Evolutionary conservation across 2,329 filamentous ascomycete genomes (phyloP), one percentile per base, ranked within the genome.

Genomic region (Raffaelea arxii): DNA sequence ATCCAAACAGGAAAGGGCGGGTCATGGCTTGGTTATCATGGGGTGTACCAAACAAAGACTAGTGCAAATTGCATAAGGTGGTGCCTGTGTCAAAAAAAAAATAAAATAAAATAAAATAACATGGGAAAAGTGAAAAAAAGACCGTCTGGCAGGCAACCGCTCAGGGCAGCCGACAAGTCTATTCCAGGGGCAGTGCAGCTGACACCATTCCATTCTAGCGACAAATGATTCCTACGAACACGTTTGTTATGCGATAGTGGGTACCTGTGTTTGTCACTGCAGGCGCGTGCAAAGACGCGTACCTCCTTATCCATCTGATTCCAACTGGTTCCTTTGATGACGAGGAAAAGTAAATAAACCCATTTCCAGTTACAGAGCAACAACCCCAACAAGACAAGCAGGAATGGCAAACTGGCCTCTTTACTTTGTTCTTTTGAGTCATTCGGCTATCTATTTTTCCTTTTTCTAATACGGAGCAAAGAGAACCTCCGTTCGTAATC

Each of bases 1-100:
- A 12, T 21, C 6, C 6, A n/a, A 24, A 19, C 38, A 43, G 27
- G 42, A 42, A 32, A 25, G 32, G 36, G 37, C 40, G 21, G 36
- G 25, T n/a, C 43, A 23, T 43, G 42, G 47, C n/a, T 23, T 48
- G 45, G 49, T 30, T 45, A 52, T 53, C 52, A 53, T 53, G 50
- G 45, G 48, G 48, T 42, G 43, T 39, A 4, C 52, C 48, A 9
- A 41, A 53, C 24, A 6, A 6, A 46, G 51, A 22, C 50, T 47
- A 43, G 51, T 42, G 49, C 36, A 42, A 21, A 44, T 49, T 44
- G 41, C 46, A 35, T 11, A 19, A 14, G 43, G n/a, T n/a, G n/a
- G n/a, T n/a, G n/a, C n/a, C n/a, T n/a, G n/a, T n/a, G n/a, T n/a
- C n/a, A n/a, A n/a, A n/a, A n/a, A n/a, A n/a, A n/a, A n/a, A n/a